These are phyloP conservation scores for Corymbia maculata DNA, from an alignment of 345 rosid genomes.

Conservation along the genomic window DNA sequence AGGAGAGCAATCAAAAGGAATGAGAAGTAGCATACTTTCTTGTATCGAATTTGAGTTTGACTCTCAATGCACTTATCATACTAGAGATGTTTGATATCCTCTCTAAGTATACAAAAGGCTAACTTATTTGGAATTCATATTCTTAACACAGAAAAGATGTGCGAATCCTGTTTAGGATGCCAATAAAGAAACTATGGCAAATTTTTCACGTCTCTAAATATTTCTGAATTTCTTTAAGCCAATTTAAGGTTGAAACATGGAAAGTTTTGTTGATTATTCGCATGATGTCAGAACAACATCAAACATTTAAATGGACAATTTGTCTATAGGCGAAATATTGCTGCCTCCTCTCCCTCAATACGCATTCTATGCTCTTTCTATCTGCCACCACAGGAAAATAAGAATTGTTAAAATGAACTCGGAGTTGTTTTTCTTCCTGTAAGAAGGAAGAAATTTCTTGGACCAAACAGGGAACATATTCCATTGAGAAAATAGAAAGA, in stretches of 20 bases:
- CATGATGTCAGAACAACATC: neutral
- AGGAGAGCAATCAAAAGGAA: neutral
- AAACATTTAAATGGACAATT: neutral
- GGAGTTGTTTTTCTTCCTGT: neutral
- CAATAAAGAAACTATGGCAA: neutral
- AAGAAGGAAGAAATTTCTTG: neutral
- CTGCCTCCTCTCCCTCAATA: neutral
- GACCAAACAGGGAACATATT: neutral
- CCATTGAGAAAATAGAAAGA: too few species aligned
- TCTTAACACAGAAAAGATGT: neutral
- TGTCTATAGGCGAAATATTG: neutral
- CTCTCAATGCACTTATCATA: neutral
- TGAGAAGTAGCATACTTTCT: neutral
- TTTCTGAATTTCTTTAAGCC: neutral
- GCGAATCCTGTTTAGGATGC: neutral
- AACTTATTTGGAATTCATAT: neutral
- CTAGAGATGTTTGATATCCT: neutral
- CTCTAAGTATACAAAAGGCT: neutral
- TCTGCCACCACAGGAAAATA: neutral
- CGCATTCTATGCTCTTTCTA: neutral
- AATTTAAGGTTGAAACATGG: neutral
- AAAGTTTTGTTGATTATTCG: slow-evolving; percentile 3
- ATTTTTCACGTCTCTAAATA: neutral
- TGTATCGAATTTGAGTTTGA: neutral
- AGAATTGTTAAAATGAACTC: neutral